These are phyloP conservation scores for Penicillium cataractarum DNA, from an alignment of 495 filamentous ascomycete genomes.

Conservation along the genomic window DNA sequence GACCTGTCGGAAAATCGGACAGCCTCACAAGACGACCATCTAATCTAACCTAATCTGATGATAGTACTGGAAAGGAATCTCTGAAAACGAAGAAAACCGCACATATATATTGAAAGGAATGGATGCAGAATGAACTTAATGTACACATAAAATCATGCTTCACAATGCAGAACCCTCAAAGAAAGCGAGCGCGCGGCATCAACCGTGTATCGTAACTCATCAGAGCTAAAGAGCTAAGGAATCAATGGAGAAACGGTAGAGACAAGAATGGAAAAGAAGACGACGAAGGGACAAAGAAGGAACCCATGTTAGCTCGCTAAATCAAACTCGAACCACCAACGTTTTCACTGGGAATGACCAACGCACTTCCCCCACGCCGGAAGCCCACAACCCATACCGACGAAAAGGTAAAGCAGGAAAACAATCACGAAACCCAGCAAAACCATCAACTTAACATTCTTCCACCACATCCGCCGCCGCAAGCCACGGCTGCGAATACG, in stretches of 20 bases:
- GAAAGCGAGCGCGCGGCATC: neutral
- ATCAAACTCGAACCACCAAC: neutral
- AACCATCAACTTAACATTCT: slow-evolving; percentile 94
- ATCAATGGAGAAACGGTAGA: slow-evolving; percentile 8
- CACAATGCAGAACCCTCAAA: slow-evolving; percentile 3
- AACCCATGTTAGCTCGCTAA: slow-evolving; percentile 18
- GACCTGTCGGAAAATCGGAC: no score
- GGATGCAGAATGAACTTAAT: slow-evolving; percentile 16
- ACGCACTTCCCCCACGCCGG: slow-evolving; percentile 61
- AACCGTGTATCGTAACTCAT: slow-evolving; percentile 24
- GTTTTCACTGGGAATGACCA: slow-evolving; percentile 25
- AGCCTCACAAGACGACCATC: no score
- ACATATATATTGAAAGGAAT: neutral
- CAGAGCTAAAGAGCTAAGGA: slow-evolving; percentile 11
- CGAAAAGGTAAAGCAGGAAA: slow-evolving; percentile 80
- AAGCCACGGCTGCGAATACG: slow-evolving; percentile 80
- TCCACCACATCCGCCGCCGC: slow-evolving; percentile 98
- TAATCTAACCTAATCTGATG: neutral
- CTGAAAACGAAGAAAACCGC: neutral
- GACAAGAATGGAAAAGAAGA: slow-evolving; percentile 7
- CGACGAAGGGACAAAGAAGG: neutral
- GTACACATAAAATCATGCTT: slow-evolving; percentile 10
- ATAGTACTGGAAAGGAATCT: neutral
- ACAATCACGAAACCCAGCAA: slow-evolving; percentile 79
- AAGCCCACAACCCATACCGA: slow-evolving; percentile 75